Conservation (phyloP, 306 rosid species). For the Acacia melanoxylon region DNA sequence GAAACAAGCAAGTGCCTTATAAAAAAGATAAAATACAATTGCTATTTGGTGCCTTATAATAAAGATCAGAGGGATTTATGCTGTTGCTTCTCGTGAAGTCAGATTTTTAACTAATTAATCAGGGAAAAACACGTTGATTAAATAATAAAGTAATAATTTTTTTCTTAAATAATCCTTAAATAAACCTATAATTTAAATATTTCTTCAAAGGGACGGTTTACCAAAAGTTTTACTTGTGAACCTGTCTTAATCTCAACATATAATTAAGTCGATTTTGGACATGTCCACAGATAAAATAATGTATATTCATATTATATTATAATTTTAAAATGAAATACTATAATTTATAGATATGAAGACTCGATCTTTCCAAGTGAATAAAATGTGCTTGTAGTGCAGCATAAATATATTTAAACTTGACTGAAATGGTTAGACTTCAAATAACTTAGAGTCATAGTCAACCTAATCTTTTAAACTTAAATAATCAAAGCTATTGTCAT, state of each 20-base stretch:
- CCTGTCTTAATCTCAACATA: not conserved
- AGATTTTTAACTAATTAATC: too few relatives aligned
- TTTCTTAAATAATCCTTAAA: not conserved
- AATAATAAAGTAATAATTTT: too few relatives aligned
- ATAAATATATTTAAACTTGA: too few relatives aligned
- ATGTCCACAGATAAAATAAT: not conserved
- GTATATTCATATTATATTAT: not conserved
- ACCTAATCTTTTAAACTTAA: too few relatives aligned
- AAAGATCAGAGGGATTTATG: too few relatives aligned
- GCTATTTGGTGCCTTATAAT: too few relatives aligned
- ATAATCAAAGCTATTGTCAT: not conserved
- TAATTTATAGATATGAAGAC: not conserved
- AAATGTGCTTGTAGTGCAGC: too few relatives aligned
- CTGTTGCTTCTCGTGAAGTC: not conserved
- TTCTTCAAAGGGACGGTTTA: not conserved
- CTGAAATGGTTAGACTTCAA: too few relatives aligned
- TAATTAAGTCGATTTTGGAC: not conserved
- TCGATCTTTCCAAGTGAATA: too few relatives aligned
- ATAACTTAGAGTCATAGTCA: too few relatives aligned
- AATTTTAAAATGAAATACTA: not conserved
- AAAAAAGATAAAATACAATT: too few relatives aligned
- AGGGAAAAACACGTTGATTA: not conserved
- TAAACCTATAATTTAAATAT: not conserved
- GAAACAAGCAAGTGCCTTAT: too few relatives aligned
- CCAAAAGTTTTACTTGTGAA: not conserved